phyloP scores from a whole-genome alignment of 169 alveolate genomes.

The Amoebophrya sp. region DNA sequence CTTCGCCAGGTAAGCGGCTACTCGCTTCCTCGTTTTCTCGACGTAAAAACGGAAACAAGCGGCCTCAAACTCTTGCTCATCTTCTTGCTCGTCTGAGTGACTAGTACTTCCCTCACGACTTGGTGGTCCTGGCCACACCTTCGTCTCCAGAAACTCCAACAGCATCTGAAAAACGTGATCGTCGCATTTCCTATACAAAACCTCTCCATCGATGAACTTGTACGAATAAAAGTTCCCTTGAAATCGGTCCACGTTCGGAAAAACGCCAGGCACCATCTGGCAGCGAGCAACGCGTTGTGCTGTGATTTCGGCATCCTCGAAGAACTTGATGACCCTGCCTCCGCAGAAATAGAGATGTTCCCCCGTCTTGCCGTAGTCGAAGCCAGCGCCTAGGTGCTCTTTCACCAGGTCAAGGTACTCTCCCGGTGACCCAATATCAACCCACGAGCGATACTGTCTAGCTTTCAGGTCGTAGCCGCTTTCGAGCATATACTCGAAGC shows the following conservation, averaged over 20 bases:
- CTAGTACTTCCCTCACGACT: neutral
- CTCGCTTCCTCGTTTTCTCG: neutral
- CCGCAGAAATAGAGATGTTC: neutral
- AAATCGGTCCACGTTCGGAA: neutral
- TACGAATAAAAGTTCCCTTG: neutral
- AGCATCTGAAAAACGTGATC: neutral
- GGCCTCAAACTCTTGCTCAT: neutral
- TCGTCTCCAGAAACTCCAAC: neutral
- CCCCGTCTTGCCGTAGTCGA: neutral
- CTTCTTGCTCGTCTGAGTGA: neutral
- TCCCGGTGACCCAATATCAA: neutral
- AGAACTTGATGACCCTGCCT: neutral
- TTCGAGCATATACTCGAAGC: neutral
- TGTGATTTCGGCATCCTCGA: neutral
- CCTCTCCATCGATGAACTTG: neutral
- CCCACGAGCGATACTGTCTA: neutral
- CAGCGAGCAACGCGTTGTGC: neutral
- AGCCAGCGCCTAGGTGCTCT: neutral
- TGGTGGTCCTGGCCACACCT: neutral
- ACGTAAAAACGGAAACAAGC: neutral
- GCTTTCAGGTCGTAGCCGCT: neutral
- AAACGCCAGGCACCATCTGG: neutral
- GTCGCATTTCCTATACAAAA: neutral
- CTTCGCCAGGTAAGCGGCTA: neutral
- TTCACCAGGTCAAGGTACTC: too few species aligned